These are phyloP conservation scores for Globisporangium nodosum DNA, from an alignment of 352 stramenopile species.

Conservation along the genomic window DNA sequence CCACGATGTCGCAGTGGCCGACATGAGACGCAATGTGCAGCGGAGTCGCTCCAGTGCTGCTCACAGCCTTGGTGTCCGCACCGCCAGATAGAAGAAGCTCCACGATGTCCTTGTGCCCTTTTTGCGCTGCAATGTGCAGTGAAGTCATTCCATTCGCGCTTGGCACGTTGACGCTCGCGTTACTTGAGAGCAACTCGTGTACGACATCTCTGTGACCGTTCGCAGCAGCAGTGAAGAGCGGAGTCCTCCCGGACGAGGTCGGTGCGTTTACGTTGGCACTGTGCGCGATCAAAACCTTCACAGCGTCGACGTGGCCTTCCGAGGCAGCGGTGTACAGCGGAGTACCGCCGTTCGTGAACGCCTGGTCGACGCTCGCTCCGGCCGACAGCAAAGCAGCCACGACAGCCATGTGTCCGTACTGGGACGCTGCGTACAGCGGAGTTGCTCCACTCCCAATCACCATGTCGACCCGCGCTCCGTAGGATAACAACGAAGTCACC, in stretches of 20 bases:
- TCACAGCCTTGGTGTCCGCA: too few relatives aligned
- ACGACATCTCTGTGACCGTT: constrained; percentile 23
- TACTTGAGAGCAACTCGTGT: not conserved
- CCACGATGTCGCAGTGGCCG: too few relatives aligned
- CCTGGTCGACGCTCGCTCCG: not conserved
- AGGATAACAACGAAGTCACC: too few relatives aligned
- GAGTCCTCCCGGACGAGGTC: not conserved
- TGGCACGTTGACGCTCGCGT: not conserved
- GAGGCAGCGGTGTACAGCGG: not conserved
- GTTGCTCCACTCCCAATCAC: not conserved
- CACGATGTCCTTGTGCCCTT: not conserved
- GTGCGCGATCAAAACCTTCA: not conserved
- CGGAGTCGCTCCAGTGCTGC: too few relatives aligned
- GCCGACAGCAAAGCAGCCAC: not conserved
- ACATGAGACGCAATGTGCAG: too few relatives aligned
- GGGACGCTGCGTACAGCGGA: not conserved
- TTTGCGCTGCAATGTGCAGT: not conserved
- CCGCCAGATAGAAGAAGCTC: too few relatives aligned
- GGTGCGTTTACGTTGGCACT: not conserved
- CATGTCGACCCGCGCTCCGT: too few relatives aligned
- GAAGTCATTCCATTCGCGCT: not conserved
- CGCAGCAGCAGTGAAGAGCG: not conserved
- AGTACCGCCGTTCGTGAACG: not conserved
- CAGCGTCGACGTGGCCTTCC: not conserved
- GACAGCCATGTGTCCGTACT: not conserved